Percentiles rank a stretch among this genome's conserved stretches.
Evolutionary conservation across 371 early-diverging fungal genomes (phyloP).

Genomic region (Chytridium lagenaria): DNA sequence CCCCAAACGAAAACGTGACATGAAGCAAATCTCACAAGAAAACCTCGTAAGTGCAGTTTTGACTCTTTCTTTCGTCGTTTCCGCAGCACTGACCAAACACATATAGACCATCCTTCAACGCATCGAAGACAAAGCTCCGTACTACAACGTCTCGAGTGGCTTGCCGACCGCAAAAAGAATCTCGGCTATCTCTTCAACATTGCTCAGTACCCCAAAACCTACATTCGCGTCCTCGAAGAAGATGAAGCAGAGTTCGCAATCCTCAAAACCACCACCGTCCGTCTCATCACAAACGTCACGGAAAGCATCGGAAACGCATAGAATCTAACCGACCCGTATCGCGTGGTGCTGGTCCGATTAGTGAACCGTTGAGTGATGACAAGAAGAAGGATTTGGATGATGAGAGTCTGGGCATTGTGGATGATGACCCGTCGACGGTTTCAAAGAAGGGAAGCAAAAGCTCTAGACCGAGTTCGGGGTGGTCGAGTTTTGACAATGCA

Average conservation of each 20-base stretch:
- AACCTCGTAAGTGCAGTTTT: slow-evolving; percentile 37
- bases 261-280: neutral
- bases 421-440: slow-evolving; percentile 22
- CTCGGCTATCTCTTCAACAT: slow-evolving; percentile 50
- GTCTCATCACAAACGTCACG: neutral
- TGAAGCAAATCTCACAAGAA: slow-evolving; percentile 37
- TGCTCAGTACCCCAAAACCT: slow-evolving; percentile 43
- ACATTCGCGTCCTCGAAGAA: slow-evolving; percentile 29
- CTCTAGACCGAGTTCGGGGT: slow-evolving; percentile 39
- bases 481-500: slow-evolving; percentile 39
- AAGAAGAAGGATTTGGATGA: slow-evolving; percentile 15
- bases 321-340: slow-evolving; percentile 1
- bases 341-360: slow-evolving; percentile 6
- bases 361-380: neutral
- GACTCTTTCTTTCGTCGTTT: neutral
- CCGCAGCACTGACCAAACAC: neutral
- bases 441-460: neutral
- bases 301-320: neutral
- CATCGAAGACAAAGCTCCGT: slow-evolving; percentile 46
- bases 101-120: slow-evolving; percentile 48
- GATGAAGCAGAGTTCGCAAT: slow-evolving; percentile 18
- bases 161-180: slow-evolving; percentile 38
- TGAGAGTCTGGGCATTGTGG: slow-evolving; percentile 36
- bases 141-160: slow-evolving; percentile 48
- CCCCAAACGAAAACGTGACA: slow-evolving; percentile 21